Conservation (phyloP, 805 yeast genomes). For the Wilhelminamyces savonicus region DNA sequence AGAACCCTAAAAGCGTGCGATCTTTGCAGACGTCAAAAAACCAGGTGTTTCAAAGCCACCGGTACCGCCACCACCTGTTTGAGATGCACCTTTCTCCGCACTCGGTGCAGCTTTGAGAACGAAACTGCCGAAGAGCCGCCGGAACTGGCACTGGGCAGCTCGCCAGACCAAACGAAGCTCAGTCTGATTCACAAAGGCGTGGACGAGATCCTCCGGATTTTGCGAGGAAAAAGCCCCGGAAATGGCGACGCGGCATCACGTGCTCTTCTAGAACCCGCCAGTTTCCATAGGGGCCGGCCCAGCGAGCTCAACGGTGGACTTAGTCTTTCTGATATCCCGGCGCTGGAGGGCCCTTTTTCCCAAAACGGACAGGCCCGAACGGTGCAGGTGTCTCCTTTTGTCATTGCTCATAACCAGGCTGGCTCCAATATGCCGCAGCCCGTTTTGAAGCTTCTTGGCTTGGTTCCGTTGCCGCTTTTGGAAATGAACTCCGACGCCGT, state of each 20-base stretch:
- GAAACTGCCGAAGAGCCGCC: slow-evolving; percentile 4
- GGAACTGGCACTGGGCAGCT: too few relatives aligned
- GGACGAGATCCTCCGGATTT: slow-evolving; percentile 22
- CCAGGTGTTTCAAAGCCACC: slow-evolving; percentile 55
- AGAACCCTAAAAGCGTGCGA: slow-evolving; percentile 52
- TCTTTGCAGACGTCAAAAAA: slow-evolving; percentile 49
- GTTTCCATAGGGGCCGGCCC: too few relatives aligned
- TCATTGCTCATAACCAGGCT: slow-evolving; percentile 29
- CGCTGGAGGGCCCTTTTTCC: too few relatives aligned
- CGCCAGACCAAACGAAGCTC: slow-evolving; percentile 10
- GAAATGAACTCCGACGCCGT: slow-evolving; percentile 40
- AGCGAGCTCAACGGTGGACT: too few relatives aligned
- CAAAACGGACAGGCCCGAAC: too few relatives aligned
- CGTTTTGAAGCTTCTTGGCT: slow-evolving; percentile 21
- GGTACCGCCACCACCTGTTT: slow-evolving; percentile 43
- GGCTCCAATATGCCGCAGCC: slow-evolving; percentile 27
- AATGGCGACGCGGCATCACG: background rate
- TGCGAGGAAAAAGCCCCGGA: too few relatives aligned
- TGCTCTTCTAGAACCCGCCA: too few relatives aligned
- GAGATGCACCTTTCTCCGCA: slow-evolving; percentile 49
- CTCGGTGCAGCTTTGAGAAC: slow-evolving; percentile 45
- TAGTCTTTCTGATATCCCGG: too few relatives aligned
- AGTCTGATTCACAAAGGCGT: slow-evolving; percentile 30
- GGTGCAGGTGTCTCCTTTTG: slow-evolving; percentile 34
- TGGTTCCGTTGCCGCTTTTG: slow-evolving; percentile 8